Conservation (phyloP, 2,329 filamentous ascomycete species). For the Paraconiothyrium brasiliense region DNA sequence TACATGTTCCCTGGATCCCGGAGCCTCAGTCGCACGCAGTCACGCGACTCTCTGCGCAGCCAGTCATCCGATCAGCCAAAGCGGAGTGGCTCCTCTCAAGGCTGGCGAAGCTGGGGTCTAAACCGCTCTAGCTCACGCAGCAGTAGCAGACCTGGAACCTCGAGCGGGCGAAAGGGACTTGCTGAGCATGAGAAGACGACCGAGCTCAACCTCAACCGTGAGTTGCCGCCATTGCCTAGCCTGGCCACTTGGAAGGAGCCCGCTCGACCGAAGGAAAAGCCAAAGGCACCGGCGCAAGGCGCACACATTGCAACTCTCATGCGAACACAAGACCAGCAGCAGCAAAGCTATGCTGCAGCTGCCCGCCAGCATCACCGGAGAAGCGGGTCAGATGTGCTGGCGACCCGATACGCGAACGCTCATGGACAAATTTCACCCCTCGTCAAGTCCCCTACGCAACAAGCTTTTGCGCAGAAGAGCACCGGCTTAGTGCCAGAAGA, state of each 20-base stretch:
- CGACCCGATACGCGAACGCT: conserved; percentile 32
- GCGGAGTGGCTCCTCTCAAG: conserved; percentile 37
- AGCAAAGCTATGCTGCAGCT: conserved; percentile 40
- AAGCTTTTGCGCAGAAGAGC: conserved; percentile 20
- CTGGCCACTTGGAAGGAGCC: conserved; percentile 52
- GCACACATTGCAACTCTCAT: conserved; percentile 48
- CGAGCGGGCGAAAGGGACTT: conserved; percentile 36
- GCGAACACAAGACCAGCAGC: conserved; percentile 42
- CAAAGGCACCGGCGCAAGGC: conserved; percentile 29
- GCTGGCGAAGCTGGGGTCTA: conserved; percentile 53
- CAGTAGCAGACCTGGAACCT: conserved; percentile 43
- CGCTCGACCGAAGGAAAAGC: conserved; percentile 27
- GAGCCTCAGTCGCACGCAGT: conserved; percentile 44
- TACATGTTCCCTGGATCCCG: conserved; percentile 53
- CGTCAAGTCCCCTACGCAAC: conserved; percentile 25
- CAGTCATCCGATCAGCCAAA: conserved; percentile 31
- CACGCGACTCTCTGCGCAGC: conserved; percentile 43
- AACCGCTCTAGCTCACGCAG: conserved; percentile 46
- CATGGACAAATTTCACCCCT: conserved; percentile 24
- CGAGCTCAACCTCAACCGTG: conserved; percentile 57
- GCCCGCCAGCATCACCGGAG: conserved; percentile 37
- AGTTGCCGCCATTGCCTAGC: conserved; percentile 58
- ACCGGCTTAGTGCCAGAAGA: conserved; percentile 8
- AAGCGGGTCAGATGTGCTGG: conserved; percentile 42
- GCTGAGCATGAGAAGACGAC: conserved; percentile 37